A percentile compares a stretch with the other conserved stretches of the same genome.
Evolutionary conservation across 1,284 basidiomycete genomes (phyloP).

Genomic region (Lentinus polychrous): DNA sequence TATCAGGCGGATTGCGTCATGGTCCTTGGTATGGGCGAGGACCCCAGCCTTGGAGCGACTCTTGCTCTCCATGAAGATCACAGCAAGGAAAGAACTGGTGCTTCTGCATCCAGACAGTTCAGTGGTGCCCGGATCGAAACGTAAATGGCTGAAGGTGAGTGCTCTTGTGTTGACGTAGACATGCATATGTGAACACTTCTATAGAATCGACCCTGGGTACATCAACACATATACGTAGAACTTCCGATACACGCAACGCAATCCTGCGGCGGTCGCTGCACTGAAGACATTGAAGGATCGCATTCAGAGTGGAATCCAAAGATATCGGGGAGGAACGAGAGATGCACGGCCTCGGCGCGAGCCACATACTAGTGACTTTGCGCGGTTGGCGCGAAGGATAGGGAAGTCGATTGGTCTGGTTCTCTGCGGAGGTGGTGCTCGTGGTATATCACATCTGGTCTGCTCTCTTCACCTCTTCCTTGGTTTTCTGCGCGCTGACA

Average conservation of each 20-base stretch:
- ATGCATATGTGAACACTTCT: constrained; percentile 1
- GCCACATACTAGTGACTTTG: constrained; percentile 87
- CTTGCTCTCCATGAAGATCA: constrained; percentile 92
- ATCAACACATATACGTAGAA: constrained; percentile 89
- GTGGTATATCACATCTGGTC: constrained; percentile 91
- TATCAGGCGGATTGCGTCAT: constrained; percentile 89
- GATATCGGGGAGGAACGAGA: constrained; percentile 72
- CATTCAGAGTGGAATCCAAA: constrained; percentile 85
- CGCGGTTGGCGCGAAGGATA: constrained; percentile 83
- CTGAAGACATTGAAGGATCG: constrained; percentile 88
- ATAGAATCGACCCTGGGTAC: constrained; percentile 90
- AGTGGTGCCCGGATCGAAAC: constrained; percentile 87
- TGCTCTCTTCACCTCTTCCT: constrained; percentile 17
- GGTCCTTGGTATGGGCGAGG: constrained; percentile 92
- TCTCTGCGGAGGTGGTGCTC: constrained; percentile 92
- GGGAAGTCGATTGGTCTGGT: constrained; percentile 93
- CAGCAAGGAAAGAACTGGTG: constrained; percentile 94
- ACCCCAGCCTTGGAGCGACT: constrained; percentile 84
- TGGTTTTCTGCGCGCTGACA: constrained; percentile 7
- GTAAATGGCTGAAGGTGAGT: constrained; percentile 90
- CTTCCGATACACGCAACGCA: constrained; percentile 68
- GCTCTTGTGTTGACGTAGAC: background rate
- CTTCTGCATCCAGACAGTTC: constrained; percentile 89
- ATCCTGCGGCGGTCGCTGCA: constrained; percentile 85
- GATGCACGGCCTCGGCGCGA: constrained; percentile 68